phyloP scores from a whole-genome alignment of 1,139 yeast genomes.

The Martiniozyma asiatica region DNA sequence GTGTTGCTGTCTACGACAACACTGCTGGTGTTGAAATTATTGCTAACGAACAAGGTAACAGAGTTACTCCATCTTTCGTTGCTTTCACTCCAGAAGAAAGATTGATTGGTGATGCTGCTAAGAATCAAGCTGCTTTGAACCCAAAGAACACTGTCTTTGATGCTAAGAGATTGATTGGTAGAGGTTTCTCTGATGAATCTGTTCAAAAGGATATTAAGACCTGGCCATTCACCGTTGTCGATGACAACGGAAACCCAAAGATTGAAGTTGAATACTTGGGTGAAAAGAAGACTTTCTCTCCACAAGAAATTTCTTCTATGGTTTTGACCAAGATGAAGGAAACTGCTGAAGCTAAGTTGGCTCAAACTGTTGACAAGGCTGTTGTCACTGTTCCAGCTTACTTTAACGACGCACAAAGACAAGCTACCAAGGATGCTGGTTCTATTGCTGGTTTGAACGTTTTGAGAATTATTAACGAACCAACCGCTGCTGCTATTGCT shows the following conservation, averaged over 20 bases:
- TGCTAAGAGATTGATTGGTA: constrained; percentile 91
- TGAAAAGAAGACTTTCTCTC: constrained; percentile 89
- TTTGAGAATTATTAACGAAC: no score
- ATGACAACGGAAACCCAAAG: constrained; percentile 77
- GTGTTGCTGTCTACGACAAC: constrained; percentile 56
- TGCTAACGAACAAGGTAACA: constrained; percentile 99
- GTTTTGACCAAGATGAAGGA: constrained; percentile 96
- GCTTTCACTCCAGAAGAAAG: constrained; percentile 97
- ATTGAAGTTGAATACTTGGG: constrained; percentile 90
- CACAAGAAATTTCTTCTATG: constrained; percentile 96
- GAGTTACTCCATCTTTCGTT: constrained; percentile 96
- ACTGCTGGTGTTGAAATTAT: constrained; percentile 71
- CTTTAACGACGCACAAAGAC: constrained; percentile 96
- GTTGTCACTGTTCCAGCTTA: no score
- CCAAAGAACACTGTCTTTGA: constrained; percentile 94
- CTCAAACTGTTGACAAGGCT: constrained; percentile 88
- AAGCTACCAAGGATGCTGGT: constrained; percentile 98
- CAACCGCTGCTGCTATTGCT: constrained; percentile 97
- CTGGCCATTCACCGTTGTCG: constrained; percentile 93
- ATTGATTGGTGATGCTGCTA: constrained; percentile 98
- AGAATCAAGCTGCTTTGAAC: constrained; percentile 97
- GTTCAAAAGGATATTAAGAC: constrained; percentile 94
- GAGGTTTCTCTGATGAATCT: constrained; percentile 80
- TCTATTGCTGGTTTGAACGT: constrained; percentile 93
- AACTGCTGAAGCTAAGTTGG: constrained; percentile 92